Evolutionary conservation across 257 asterid genomes (phyloP).

Genomic region (Anisodus tanguticus): DNA sequence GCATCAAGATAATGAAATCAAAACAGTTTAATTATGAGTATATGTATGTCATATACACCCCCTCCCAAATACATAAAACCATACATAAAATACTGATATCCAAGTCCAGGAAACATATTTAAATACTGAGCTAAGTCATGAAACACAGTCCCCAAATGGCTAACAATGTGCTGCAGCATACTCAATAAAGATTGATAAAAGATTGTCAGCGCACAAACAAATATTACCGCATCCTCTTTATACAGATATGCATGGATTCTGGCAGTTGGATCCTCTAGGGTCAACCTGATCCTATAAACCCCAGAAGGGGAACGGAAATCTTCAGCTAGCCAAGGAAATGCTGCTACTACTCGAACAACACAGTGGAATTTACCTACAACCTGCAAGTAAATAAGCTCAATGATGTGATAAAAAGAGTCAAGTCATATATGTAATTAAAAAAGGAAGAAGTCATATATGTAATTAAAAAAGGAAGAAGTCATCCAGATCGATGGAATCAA

Average conservation of each 20-base stretch:
- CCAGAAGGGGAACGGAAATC: conserved; percentile 62
- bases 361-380: conserved; percentile 62
- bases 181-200: not conserved
- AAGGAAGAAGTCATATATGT: not conserved
- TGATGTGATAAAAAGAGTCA: conserved; percentile 6
- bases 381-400: conserved; percentile 48
- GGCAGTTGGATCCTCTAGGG: conserved; percentile 93
- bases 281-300: conserved; percentile 68
- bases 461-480: not conserved
- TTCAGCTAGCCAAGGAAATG: conserved; percentile 60
- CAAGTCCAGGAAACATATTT: not conserved
- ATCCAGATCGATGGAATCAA: not conserved
- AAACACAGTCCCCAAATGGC: not conserved
- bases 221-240: conserved; percentile 78
- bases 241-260: conserved; percentile 76
- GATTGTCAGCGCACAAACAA: not conserved
- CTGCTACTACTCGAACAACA: conserved; percentile 74
- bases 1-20: not conserved
- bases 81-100: not conserved
- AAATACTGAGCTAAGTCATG: not conserved
- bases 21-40: not conserved
- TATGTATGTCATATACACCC: not conserved
- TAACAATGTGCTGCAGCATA: not conserved
- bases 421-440: not conserved
- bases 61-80: not conserved